Conservation (phyloP, 2,329 filamentous ascomycete species). For the Endothia cerciana region DNA sequence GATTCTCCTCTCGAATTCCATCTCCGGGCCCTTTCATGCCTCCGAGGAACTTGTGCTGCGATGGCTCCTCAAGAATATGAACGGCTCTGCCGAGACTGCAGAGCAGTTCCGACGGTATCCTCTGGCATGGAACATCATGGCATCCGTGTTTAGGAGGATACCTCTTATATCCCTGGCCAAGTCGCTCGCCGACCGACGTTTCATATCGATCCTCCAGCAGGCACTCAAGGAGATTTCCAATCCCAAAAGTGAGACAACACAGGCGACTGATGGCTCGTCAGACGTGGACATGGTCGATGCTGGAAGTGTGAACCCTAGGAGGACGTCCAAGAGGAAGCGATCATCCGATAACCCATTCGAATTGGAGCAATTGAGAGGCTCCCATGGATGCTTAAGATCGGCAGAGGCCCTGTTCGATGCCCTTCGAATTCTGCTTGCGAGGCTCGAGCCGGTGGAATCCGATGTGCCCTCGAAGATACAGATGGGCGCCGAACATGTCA, state of each 20-base stretch:
- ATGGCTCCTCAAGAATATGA: slow-evolving; percentile 68
- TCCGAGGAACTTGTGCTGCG: slow-evolving; percentile 62
- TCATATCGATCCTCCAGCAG: slow-evolving; percentile 67
- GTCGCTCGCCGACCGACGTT: slow-evolving; percentile 71
- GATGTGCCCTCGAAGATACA: slow-evolving; percentile 44
- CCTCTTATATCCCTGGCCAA: slow-evolving; percentile 71
- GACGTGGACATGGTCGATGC: slow-evolving; percentile 37
- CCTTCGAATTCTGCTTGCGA: slow-evolving; percentile 50
- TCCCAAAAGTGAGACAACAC: slow-evolving; percentile 31
- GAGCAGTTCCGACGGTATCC: slow-evolving; percentile 60
- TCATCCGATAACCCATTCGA: slow-evolving; percentile 42
- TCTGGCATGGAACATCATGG: slow-evolving; percentile 64
- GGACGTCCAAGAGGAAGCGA: slow-evolving; percentile 49
- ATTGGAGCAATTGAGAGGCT: slow-evolving; percentile 44
- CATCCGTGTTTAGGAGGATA: slow-evolving; percentile 64
- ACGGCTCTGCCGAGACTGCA: slow-evolving; percentile 48
- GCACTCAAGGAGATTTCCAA: slow-evolving; percentile 63
- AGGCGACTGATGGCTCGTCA: slow-evolving; percentile 21
- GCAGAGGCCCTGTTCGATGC: slow-evolving; percentile 54
- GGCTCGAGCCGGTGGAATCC: slow-evolving; percentile 43
- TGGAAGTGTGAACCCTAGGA: slow-evolving; percentile 30
- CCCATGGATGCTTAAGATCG: slow-evolving; percentile 48
- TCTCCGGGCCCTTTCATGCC: slow-evolving; percentile 51
- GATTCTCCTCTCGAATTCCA: slow-evolving; percentile 49
- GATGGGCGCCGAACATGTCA: slow-evolving; percentile 62